Percentiles rank a stretch among this genome's conserved stretches.
Evolutionary conservation across 1,284 basidiomycete genomes (phyloP).

Genomic region (Mycosarcoma maydis): DNA sequence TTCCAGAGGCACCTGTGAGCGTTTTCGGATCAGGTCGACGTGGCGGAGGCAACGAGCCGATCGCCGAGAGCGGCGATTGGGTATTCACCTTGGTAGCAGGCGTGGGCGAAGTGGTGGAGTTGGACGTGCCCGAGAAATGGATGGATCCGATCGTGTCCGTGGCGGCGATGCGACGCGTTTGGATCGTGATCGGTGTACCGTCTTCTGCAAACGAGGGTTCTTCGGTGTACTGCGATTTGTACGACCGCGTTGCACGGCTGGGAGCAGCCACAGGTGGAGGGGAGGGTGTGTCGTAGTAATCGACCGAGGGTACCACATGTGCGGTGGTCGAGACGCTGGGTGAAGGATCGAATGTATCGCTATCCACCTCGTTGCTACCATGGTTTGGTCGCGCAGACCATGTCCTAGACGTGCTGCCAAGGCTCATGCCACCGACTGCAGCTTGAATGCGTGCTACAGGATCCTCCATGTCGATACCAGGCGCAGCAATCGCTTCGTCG

Average conservation of each 20-base stretch:
- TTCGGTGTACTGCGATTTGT: constrained; percentile 22
- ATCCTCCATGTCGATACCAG: constrained; percentile 19
- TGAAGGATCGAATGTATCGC: background rate
- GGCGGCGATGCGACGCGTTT: constrained; percentile 43
- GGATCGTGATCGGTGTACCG: constrained; percentile 36
- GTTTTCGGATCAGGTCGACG: constrained; percentile 42
- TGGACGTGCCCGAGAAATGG: constrained; percentile 24
- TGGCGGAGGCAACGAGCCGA: constrained; percentile 29
- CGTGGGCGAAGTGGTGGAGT: constrained; percentile 16
- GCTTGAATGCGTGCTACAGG: constrained; percentile 30
- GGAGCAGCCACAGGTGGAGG: constrained; percentile 16
- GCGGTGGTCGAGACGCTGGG: constrained; percentile 4
- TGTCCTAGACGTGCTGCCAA: background rate
- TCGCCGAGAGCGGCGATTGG: constrained; percentile 23
- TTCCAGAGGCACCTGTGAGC: constrained; percentile 41
- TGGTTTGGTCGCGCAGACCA: background rate
- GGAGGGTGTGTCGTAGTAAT: constrained; percentile 42
- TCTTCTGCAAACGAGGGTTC: constrained; percentile 30
- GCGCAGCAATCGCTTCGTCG: constrained; percentile 41
- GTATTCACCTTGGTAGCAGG: constrained; percentile 28
- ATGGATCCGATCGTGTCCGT: constrained; percentile 44
- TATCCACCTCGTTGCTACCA: constrained; percentile 3
- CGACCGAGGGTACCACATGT: constrained; percentile 18
- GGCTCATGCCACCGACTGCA: constrained; percentile 28
- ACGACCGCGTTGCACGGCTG: constrained; percentile 6